phyloP scores from a whole-genome alignment of 2,329 filamentous ascomycete genomes.

The Daldinia eschscholtzii region DNA sequence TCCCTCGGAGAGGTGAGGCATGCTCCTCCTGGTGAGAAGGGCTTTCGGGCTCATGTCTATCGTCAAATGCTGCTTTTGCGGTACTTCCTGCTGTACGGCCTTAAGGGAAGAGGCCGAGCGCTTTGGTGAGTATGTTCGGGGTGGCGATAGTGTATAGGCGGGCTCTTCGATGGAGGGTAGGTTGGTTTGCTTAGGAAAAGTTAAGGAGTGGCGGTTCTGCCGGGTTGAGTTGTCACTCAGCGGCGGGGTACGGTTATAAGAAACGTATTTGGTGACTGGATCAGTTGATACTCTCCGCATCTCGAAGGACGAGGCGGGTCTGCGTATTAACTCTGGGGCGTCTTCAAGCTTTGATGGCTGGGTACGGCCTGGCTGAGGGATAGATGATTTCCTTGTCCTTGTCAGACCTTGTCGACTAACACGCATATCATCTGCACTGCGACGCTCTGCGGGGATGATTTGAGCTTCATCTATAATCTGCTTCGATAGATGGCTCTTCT shows the following conservation, averaged over 20 bases:
- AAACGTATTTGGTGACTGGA: conserved; percentile 23
- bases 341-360: neutral
- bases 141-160: conserved; percentile 28
- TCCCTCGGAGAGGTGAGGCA: conserved; percentile 64
- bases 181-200: conserved; percentile 31
- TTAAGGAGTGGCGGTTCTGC: conserved; percentile 35
- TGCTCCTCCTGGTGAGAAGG: conserved; percentile 59
- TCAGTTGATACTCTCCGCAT: conserved; percentile 38
- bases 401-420: conserved; percentile 15
- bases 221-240: conserved; percentile 31
- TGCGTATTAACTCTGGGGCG: conserved; percentile 34
- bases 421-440: conserved; percentile 11
- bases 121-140: conserved; percentile 43
- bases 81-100: conserved; percentile 19
- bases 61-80: conserved; percentile 26
- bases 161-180: conserved; percentile 31
- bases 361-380: conserved; percentile 9
- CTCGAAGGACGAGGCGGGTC: conserved; percentile 45
- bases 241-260: conserved; percentile 39
- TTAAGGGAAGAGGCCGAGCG: conserved; percentile 46
- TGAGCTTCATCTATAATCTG: conserved; percentile 17
- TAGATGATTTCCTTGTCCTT: conserved; percentile 23
- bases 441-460: neutral
- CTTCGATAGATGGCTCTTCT: conserved; percentile 17
- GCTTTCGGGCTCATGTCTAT: conserved; percentile 35